Evolutionary conservation across 108 stramenopile genomes (phyloP).

Genomic region (Schizochytrium sp.): DNA sequence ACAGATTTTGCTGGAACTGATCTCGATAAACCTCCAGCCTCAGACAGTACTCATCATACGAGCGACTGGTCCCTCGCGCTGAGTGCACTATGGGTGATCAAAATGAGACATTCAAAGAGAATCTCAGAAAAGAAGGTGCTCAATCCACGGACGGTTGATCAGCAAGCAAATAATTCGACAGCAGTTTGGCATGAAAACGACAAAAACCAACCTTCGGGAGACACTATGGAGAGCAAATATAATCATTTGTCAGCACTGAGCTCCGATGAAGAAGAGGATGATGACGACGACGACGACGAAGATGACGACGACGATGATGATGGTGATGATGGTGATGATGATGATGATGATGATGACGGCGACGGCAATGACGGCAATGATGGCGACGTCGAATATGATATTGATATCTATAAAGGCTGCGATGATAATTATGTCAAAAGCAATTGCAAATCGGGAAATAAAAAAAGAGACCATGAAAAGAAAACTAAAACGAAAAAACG

Average conservation of each 20-base stretch:
- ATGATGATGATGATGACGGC: background rate
- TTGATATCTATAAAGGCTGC: background rate
- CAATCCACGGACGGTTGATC: background rate
- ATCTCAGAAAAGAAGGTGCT: background rate
- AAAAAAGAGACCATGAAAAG: too few relatives aligned
- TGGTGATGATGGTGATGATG: background rate
- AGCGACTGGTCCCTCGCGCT: background rate
- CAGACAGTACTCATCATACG: background rate
- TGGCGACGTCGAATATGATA: background rate
- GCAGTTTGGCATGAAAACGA: too few relatives aligned
- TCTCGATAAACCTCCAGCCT: background rate
- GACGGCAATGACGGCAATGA: background rate
- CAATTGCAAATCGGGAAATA: too few relatives aligned
- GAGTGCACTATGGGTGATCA: background rate
- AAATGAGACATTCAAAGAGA: background rate
- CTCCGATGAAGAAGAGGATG: slow-evolving; percentile 8
- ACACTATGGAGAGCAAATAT: too few relatives aligned
- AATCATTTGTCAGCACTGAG: background rate
- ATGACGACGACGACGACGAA: background rate
- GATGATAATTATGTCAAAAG: too few relatives aligned
- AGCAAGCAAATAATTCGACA: background rate
- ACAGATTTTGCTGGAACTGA: background rate
- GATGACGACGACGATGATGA: background rate
- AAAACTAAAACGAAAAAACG: too few relatives aligned
- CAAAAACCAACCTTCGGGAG: too few relatives aligned